Evolutionary conservation across 2,329 filamentous ascomycete species (phyloP).

Genomic region (Rhynchosporium agropyri): DNA sequence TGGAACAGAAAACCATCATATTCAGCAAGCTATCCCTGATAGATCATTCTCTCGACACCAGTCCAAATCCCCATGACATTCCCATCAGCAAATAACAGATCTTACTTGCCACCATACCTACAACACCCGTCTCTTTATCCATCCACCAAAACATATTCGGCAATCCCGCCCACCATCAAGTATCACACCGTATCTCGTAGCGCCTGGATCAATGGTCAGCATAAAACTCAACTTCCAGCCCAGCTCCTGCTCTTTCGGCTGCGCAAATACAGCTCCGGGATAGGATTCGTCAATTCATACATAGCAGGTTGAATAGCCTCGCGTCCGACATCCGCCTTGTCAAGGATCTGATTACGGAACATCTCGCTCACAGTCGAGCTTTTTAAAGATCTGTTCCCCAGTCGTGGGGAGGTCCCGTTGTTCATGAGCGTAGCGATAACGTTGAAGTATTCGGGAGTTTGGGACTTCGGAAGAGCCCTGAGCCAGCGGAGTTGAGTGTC

Average conservation of each 20-base stretch:
- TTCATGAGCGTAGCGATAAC: constrained; percentile 66
- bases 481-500: constrained; percentile 61
- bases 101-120: constrained; percentile 54
- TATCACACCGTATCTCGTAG: constrained; percentile 56
- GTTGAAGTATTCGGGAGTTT: constrained; percentile 61
- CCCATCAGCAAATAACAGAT: constrained; percentile 51
- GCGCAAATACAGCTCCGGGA: constrained; percentile 54
- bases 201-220: constrained; percentile 47
- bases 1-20: not conserved
- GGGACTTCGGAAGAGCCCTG: constrained; percentile 56
- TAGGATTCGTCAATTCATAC: constrained; percentile 50
- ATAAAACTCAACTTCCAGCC: constrained; percentile 67
- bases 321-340: constrained; percentile 56
- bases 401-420: constrained; percentile 63
- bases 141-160: constrained; percentile 66
- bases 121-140: constrained; percentile 61
- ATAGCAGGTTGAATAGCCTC: constrained; percentile 51
- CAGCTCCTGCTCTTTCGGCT: constrained; percentile 55
- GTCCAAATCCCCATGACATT: constrained; percentile 21
- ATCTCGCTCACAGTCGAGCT: constrained; percentile 62
- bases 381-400: constrained; percentile 54
- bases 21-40: constrained; percentile 13
- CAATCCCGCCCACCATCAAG: constrained; percentile 60
- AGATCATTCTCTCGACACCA: constrained; percentile 12
- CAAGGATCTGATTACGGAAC: constrained; percentile 64